These are phyloP conservation scores for Vigna radiata DNA, from an alignment of 306 rosid genomes.

Conservation along the genomic window DNA sequence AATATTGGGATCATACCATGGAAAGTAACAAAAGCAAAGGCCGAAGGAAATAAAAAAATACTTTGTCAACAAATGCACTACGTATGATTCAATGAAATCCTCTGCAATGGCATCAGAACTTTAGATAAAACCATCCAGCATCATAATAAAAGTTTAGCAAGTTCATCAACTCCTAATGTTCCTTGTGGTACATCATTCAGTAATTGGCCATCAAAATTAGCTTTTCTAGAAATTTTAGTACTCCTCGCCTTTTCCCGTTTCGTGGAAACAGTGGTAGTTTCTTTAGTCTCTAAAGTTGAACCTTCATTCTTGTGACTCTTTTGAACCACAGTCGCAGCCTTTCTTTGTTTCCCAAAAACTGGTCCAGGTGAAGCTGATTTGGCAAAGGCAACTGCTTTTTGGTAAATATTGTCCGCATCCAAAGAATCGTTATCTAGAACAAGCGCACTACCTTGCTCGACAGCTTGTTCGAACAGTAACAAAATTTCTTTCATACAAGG, in stretches of 20 bases:
- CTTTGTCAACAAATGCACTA: slow-evolving; percentile 20
- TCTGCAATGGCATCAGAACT: slow-evolving; percentile 3
- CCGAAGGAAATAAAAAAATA: not conserved
- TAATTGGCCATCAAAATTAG: slow-evolving; percentile 57
- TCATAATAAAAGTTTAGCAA: slow-evolving; percentile 79
- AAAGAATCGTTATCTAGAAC: slow-evolving; percentile 59
- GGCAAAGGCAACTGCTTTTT: slow-evolving; percentile 65
- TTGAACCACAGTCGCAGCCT: slow-evolving; percentile 36
- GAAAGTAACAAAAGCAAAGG: slow-evolving; percentile 7
- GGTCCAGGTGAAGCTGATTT: slow-evolving; percentile 78
- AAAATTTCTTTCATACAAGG: slow-evolving; percentile 58
- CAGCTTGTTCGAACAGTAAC: slow-evolving; percentile 69
- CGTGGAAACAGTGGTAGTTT: slow-evolving; percentile 27
- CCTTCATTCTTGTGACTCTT: slow-evolving; percentile 45
- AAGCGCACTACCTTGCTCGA: slow-evolving; percentile 74
- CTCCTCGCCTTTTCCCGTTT: slow-evolving; percentile 63
- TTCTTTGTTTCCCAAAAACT: slow-evolving; percentile 57
- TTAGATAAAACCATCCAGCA: not conserved
- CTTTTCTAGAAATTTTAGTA: slow-evolving; percentile 50
- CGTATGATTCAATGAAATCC: slow-evolving; percentile 7
- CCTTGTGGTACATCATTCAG: slow-evolving; percentile 75
- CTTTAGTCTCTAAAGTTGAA: slow-evolving; percentile 41
- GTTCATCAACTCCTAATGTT: slow-evolving; percentile 84
- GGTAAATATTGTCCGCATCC: slow-evolving; percentile 75
- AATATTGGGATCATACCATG: not conserved